Evolutionary conservation across 805 yeast species (phyloP), one percentile per base, ranked within the genome.

Genomic region (Barnettozyma vustinii): DNA sequence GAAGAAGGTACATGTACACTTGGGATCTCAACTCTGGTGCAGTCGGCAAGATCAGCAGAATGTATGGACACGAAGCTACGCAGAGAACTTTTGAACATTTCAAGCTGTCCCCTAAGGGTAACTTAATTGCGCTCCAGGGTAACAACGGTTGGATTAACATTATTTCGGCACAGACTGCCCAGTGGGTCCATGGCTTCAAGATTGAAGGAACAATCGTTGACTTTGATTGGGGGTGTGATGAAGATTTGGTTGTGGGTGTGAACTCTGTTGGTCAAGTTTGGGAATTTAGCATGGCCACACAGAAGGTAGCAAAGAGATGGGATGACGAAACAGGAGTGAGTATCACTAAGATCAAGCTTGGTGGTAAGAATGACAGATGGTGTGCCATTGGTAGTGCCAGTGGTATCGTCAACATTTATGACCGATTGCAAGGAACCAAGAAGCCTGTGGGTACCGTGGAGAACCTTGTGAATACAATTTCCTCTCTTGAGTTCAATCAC

Each of bases 101-200:
- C 68, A 81, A 82, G 61, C 52, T 87, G 16, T 86, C 94, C 21
- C 84, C 84, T 0, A 75, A 76, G 55, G 97, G 97, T 15, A 69
- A 68, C 35, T 84, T 70, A 56, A 71, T 94, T 33, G 96, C 89
- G 2, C 68, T 94, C 43, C 72, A 79, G 36, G 99, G 98, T 58
- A 81, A 81, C 52, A 80, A 84, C 48, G 99, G 99, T 32, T 92
- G 96, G 94, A 75, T 94, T 52, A 92, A 92, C 63, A 63, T 95
- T 5, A 62, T 94, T 27, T 81, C 84, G 42, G 84, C 94, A 2
- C 58, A 70, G 7, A 84, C 88, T 0, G 95, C 96, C n/a, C 90
- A 87, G 58, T 91, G 94, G 86, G 63, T 88, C 19, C 77, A 80
- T 42, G 96, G 92, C 2, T 89, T 89, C 62, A 92, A 92, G 64